These are phyloP conservation scores for Globisporangium canariense DNA, from an alignment of 352 stramenopile genomes.

Conservation along the genomic window DNA sequence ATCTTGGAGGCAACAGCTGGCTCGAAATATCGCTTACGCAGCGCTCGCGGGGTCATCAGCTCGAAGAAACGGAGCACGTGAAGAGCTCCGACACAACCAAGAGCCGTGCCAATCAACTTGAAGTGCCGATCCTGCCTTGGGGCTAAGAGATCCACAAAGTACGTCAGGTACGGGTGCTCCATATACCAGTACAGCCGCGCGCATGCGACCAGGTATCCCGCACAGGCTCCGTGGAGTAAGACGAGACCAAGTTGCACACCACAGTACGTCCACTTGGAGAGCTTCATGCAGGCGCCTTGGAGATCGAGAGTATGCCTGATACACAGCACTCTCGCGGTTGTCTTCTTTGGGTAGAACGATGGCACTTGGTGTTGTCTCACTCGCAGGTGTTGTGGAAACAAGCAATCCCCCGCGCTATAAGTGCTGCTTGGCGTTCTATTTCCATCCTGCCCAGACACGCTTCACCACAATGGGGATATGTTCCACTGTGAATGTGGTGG, in stretches of 20 bases:
- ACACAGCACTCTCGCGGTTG: neutral
- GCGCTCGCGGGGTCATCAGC: neutral
- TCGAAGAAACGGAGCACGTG: slow-evolving; percentile 3
- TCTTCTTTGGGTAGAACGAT: neutral
- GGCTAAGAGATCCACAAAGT: slow-evolving; percentile 27
- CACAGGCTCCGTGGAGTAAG: slow-evolving; percentile 13
- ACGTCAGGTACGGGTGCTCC: slow-evolving; percentile 22
- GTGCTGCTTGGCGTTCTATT: neutral
- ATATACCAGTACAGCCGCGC: slow-evolving; percentile 26
- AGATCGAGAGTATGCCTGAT: neutral
- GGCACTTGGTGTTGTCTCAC: neutral
- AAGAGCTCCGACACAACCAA: slow-evolving; percentile 18
- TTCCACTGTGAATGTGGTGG: too few relatives aligned
- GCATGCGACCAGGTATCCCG: slow-evolving; percentile 17
- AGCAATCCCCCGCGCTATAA: neutral
- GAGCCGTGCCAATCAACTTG: slow-evolving; percentile 13
- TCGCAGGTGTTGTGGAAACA: neutral
- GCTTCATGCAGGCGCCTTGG: neutral
- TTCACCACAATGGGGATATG: neutral
- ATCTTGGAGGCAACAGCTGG: neutral
- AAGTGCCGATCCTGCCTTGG: slow-evolving; percentile 22
- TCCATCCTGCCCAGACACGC: neutral
- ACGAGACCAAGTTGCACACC: neutral
- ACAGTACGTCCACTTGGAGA: neutral
- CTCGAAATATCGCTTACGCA: neutral